A percentile compares a stretch with the other conserved stretches of the same genome.
Evolutionary conservation across 139 green algal species (phyloP).

Genomic region (Chlorella sp.): DNA sequence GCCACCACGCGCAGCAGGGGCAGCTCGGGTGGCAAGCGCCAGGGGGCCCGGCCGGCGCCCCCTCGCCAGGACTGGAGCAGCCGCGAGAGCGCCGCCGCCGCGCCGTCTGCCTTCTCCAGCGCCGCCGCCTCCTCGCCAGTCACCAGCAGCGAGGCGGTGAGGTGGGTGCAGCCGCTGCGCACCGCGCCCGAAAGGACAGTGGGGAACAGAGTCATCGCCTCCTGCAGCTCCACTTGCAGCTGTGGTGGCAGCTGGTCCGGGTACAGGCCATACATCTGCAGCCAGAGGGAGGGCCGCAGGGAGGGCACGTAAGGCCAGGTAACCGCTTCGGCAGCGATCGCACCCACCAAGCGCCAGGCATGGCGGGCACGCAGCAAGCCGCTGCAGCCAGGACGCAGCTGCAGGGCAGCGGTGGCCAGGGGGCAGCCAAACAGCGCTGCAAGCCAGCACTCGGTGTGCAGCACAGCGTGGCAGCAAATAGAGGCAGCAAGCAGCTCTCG

Average conservation of each 20-base stretch:
- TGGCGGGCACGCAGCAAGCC: too few species aligned
- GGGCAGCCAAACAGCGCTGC: too few species aligned
- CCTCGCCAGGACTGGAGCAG: background rate
- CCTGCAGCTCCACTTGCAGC: conserved; percentile 3
- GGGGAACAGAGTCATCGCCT: background rate
- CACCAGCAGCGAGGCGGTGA: background rate
- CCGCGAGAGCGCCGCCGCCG: background rate
- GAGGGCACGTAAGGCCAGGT: too few species aligned
- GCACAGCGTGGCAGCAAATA: too few species aligned
- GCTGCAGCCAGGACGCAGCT: too few species aligned
- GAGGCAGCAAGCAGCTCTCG: too few species aligned
- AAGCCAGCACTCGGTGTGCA: too few species aligned
- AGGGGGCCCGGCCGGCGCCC: background rate
- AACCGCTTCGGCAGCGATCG: too few species aligned
- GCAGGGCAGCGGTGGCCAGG: too few species aligned
- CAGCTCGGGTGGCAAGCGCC: background rate
- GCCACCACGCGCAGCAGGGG: conserved; percentile 4
- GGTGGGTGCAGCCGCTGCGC: conserved; percentile 15
- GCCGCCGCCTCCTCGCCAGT: background rate
- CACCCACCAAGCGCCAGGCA: too few species aligned
- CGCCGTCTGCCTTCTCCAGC: background rate
- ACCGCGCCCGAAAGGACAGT: background rate
- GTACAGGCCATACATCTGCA: conserved; percentile 19
- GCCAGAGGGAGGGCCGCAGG: background rate
- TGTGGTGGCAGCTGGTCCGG: conserved; percentile 16